A percentile compares a stretch with the other conserved stretches of the same genome.
phyloP scores from a whole-genome alignment of 176 grass and related monocot genomes.

The Saccharum officinarum region DNA sequence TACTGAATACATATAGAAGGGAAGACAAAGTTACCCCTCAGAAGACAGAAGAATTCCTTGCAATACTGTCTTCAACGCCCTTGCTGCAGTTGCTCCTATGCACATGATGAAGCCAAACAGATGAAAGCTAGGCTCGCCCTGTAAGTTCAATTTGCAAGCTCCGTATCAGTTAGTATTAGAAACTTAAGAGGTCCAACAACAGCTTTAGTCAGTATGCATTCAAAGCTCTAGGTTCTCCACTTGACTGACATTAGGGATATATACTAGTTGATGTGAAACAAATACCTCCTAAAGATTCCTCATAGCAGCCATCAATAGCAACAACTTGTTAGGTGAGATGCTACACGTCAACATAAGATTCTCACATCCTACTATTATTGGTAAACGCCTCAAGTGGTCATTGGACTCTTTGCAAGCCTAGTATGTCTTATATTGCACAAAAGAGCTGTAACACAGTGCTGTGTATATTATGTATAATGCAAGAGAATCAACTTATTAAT shows the following conservation, averaged over 20 bases:
- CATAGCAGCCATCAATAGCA: background rate
- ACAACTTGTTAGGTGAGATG: background rate
- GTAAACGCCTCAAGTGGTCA: background rate
- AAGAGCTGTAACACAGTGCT: background rate
- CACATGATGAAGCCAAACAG: constrained; percentile 87
- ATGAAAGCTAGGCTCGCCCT: constrained; percentile 85
- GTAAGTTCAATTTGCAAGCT: constrained; percentile 14
- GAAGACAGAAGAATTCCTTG: constrained; percentile 85
- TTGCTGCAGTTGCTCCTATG: constrained; percentile 73
- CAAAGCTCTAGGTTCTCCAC: background rate
- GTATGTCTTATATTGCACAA: background rate
- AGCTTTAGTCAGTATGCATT: background rate
- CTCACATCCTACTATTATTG: background rate
- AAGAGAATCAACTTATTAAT: background rate
- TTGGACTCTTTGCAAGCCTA: background rate
- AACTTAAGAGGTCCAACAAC: background rate
- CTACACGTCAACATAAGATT: background rate
- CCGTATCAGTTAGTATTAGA: constrained; percentile 17
- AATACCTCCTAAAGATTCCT: background rate
- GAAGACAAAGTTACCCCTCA: constrained; percentile 58
- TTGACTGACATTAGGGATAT: background rate
- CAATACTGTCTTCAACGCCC: constrained; percentile 78
- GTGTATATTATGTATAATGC: background rate
- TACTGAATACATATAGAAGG: background rate
- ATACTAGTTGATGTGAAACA: constrained; percentile 10